A percentile compares a stretch with the other conserved stretches of the same genome.
Conservation (phyloP, 2,329 filamentous ascomycete species). For the Fusarium buharicum region DNA sequence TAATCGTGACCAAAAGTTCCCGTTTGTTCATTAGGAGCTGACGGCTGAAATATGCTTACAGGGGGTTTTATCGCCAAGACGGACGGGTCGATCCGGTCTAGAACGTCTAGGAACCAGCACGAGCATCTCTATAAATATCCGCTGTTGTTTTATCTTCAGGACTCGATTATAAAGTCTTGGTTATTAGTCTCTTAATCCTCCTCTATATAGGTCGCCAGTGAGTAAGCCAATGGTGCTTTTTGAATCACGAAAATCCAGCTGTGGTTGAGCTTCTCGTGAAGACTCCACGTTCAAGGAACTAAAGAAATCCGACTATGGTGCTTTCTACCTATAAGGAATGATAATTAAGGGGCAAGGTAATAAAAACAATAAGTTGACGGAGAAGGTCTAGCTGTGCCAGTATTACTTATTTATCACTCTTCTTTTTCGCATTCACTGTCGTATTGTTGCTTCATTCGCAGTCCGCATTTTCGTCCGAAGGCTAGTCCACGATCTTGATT, state of each 20-base stretch:
- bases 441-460: no score
- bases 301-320: no score
- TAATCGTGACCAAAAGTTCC: constrained; percentile 21
- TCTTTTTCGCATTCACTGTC: no score
- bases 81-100: constrained; percentile 29
- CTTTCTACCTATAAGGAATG: no score
- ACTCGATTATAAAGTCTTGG: no score
- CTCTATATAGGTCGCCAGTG: neutral
- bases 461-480: no score
- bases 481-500: no score
- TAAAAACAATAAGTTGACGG: no score
- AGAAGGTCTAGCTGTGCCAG: no score
- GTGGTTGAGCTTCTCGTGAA: neutral
- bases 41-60: constrained; percentile 9
- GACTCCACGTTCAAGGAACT: neutral
- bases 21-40: constrained; percentile 13
- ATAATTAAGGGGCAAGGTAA: no score
- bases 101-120: constrained; percentile 19
- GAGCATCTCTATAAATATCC: constrained; percentile 19
- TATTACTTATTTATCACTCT: no score
- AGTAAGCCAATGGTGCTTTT: neutral
- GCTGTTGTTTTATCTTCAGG: neutral
- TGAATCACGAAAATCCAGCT: no score
- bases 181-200: constrained; percentile 1
- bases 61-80: constrained; percentile 15